A percentile compares a stretch with the other conserved stretches of the same genome.
Conservation (phyloP, 352 stramenopile species). For the Globisporangium ultimum region DNA sequence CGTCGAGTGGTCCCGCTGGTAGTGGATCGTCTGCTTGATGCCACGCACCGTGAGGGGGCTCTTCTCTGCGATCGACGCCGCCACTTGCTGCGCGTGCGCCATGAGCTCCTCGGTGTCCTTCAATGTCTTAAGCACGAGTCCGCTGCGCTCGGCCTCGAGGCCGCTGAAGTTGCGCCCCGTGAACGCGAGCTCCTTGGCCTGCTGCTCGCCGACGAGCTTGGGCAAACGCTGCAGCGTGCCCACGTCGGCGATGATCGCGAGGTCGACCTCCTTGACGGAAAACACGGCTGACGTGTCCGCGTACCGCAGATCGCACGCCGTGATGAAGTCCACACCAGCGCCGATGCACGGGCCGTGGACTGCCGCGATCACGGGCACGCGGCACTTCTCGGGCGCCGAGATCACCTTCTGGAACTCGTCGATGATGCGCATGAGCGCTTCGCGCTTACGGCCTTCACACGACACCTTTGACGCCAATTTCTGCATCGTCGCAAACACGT, state of each 20-base stretch:
- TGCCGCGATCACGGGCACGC: conserved; percentile 81
- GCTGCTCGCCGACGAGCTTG: conserved; percentile 81
- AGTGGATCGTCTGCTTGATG: conserved; percentile 87
- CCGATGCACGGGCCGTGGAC: conserved; percentile 83
- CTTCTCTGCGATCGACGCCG: conserved; percentile 70
- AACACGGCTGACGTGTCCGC: conserved; percentile 80
- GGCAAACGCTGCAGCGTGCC: conserved; percentile 85
- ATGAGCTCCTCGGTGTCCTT: conserved; percentile 60
- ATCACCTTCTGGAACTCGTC: conserved; percentile 80
- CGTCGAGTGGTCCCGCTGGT: conserved; percentile 84
- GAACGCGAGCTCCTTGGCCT: conserved; percentile 82
- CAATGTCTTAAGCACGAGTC: conserved; percentile 73
- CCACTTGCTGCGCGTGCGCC: conserved; percentile 47
- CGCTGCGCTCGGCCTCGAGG: conserved; percentile 67
- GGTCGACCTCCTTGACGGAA: conserved; percentile 85
- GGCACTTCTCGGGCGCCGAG: conserved; percentile 79
- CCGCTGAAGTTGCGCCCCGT: conserved; percentile 81
- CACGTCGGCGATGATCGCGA: conserved; percentile 88
- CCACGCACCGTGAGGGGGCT: conserved; percentile 83
- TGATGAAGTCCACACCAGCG: conserved; percentile 86
- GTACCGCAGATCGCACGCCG: conserved; percentile 84
- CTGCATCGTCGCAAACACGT: conserved; percentile 81
- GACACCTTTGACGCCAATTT: conserved; percentile 47
- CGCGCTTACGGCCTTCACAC: conserved; percentile 81
- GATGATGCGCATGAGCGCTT: conserved; percentile 77